Base-by-base conservation (phyloP, 208 protist species). In the Leishmania aethiopica region DNA sequence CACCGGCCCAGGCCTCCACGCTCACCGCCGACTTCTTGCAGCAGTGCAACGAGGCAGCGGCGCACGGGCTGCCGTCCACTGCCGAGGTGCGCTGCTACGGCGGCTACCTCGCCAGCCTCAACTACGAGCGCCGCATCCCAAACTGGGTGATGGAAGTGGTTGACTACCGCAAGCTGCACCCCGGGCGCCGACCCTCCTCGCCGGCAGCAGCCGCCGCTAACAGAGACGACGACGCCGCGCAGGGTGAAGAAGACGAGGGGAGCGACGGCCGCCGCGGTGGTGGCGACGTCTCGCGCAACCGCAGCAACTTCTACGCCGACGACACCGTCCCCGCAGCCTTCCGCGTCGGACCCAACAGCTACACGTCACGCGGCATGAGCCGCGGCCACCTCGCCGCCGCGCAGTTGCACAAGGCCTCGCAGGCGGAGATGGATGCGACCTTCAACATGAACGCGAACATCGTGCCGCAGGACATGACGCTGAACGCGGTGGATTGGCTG, bases 381-480 rank as follows among this genome's bases (percentile, higher is more conserved):
- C 91, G 94, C 25, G 94, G 94, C 45, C 94, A 97, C 83, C 92
- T 97, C 69, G 92, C 93, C 49, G 82, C 94, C 42, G 94, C 94
- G 40, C 94, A 96, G 80, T 88, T 95, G 71, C 93, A 97, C 91
- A 94, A 91, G 71, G 28, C 62, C 51, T 87, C 87, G 32, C 86
- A 94, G 70, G 81, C 80, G n/a, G 91, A 96, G 76, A 88, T 97
- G 87, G 84, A 94, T 71, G 75, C 84, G 25, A 97, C 94, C 35
- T 97, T 97, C 81, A 95, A 96, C 81, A 92, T 97, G 89, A 96
- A 89, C 78, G 92, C 92, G 25, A 97, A 97, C 85, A 92, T 96
- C 59, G 91, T 96, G 17, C 94, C 94, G 72, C 94, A 97, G 84
- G 93, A 96, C 83, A 95, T 93, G 90, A 94, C 93, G 55, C 72